Conservation (phyloP, 495 filamentous ascomycete genomes). For the Penicillium mononematosum region DNA sequence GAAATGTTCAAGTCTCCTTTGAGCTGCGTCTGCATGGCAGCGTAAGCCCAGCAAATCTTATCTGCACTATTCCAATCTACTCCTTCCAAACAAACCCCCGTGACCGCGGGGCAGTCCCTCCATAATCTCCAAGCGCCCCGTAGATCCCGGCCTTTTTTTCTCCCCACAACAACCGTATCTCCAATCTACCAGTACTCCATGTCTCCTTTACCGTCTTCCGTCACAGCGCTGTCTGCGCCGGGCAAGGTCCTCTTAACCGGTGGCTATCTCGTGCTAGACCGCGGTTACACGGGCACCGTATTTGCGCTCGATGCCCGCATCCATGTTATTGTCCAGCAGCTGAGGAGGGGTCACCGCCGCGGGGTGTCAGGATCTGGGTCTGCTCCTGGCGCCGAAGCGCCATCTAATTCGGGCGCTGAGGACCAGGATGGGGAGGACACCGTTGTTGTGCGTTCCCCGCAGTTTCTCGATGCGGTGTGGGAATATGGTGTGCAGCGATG, state of each 20-base stretch:
- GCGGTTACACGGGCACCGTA: constrained; percentile 81
- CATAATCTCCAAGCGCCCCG: constrained; percentile 6
- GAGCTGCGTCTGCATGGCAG: constrained; percentile 6
- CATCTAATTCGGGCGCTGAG: constrained; percentile 11
- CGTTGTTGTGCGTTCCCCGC: constrained; percentile 83
- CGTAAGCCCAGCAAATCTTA: constrained; percentile 2
- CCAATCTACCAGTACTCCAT: constrained; percentile 10
- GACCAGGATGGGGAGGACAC: constrained; percentile 44
- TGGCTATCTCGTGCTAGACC: constrained; percentile 92
- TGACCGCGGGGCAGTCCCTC: constrained; percentile 4
- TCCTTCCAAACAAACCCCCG: background rate
- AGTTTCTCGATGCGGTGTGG: constrained; percentile 86
- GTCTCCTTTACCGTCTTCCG: constrained; percentile 22
- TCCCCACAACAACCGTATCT: constrained; percentile 8
- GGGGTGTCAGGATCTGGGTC: constrained; percentile 25
- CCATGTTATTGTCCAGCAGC: constrained; percentile 70
- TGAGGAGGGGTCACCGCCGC: constrained; percentile 37
- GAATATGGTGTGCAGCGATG: constrained; percentile 71
- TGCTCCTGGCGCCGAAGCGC: constrained; percentile 10
- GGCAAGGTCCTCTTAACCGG: constrained; percentile 95
- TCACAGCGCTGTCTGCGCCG: constrained; percentile 78
- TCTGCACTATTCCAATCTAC: background rate
- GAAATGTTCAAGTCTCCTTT: background rate
- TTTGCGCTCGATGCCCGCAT: constrained; percentile 94
- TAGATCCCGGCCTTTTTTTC: constrained; percentile 17